A percentile compares a stretch with the other conserved stretches of the same genome.
These are phyloP conservation scores for Cornus suecica DNA, from an alignment of 148 eudicot genomes.

Conservation along the genomic window DNA sequence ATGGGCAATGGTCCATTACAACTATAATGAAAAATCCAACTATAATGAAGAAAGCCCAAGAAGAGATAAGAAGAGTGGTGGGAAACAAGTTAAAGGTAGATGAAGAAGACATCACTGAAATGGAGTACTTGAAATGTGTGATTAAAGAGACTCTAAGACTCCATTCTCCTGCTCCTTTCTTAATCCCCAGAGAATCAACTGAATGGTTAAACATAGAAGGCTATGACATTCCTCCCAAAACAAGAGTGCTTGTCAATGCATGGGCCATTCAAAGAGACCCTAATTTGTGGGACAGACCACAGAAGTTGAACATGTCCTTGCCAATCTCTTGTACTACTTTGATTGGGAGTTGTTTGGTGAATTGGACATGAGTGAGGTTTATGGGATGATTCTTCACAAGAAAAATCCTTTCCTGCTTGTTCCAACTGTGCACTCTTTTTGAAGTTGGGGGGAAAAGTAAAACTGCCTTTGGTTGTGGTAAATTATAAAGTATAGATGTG, in stretches of 20 bases:
- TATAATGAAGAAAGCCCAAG: constrained; percentile 13
- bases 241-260: constrained; percentile 27
- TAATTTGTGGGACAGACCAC: constrained; percentile 21
- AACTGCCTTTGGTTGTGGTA: too few species aligned
- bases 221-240: constrained; percentile 29
- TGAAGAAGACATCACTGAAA: neutral
- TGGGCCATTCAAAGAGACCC: constrained; percentile 38
- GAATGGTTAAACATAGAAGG: constrained; percentile 7
- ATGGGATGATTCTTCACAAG: constrained; percentile 4
- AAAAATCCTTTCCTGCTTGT: constrained; percentile 10
- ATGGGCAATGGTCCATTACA: constrained; percentile 21
- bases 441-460: too few species aligned
- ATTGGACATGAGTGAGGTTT: constrained; percentile 11
- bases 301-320: neutral
- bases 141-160: constrained; percentile 21
- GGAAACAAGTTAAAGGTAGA: neutral
- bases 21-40: constrained; percentile 11
- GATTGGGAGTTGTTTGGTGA: constrained; percentile 3
- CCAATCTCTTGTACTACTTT: constrained; percentile 9
- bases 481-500: too few species aligned
- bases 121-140: constrained; percentile 15
- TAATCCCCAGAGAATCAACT: constrained; percentile 3
- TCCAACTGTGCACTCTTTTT: neutral
- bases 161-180: constrained; percentile 18
- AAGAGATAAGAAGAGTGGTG: constrained; percentile 16